Evolutionary conservation across 2,329 filamentous ascomycete genomes (phyloP), one percentile per base, ranked within the genome.

Genomic region (Colletotrichum eleusines): DNA sequence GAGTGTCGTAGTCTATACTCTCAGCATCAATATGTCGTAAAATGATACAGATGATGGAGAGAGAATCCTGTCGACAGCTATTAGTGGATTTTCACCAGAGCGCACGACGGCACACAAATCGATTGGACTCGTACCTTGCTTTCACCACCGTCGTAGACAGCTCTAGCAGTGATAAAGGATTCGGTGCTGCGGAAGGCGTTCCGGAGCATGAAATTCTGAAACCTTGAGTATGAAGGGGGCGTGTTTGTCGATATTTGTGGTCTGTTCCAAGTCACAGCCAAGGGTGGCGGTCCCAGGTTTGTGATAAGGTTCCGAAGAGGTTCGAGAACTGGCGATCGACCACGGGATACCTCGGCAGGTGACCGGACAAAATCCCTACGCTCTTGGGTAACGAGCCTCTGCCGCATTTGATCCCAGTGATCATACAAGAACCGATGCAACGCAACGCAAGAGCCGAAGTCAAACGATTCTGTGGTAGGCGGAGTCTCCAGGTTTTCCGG

Each of bases 201-300:
- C 23, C 88, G 87, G 55, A 92, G 84, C 90, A 92, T 92, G 75
- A 92, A 92, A 73, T 92, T 89, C 74, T 92, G 90, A 74, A 92
- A 92, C 31, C 89, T 84, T 2, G 90, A 91, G 77, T 92, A 92
- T 8, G 87, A 82, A 1, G 89, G 87, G 5, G 90, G 90, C 23
- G 81, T 87, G 73, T 92, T 92, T 33, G 85, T 78, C 1, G 88
- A 88, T n/a, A 92, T 88, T 60, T 88, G 86, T 12, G 90, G 90
- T 60, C 90, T 83, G 73, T 91, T 92, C 89, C 90, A 92, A 1
- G 90, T 91, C 8, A 92, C 88, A 54, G 90, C 89, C 73, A 92
- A 82, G 1, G 90, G 90, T 23, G 90, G 90, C 14, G 90, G 89
- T 0, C 90, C 90, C 28, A 92, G 83, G 66, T 90, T 91, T 16